Percentiles rank a stretch among this genome's conserved stretches.
phyloP scores from a whole-genome alignment of 306 rosid genomes.

The Vigna angularis region DNA sequence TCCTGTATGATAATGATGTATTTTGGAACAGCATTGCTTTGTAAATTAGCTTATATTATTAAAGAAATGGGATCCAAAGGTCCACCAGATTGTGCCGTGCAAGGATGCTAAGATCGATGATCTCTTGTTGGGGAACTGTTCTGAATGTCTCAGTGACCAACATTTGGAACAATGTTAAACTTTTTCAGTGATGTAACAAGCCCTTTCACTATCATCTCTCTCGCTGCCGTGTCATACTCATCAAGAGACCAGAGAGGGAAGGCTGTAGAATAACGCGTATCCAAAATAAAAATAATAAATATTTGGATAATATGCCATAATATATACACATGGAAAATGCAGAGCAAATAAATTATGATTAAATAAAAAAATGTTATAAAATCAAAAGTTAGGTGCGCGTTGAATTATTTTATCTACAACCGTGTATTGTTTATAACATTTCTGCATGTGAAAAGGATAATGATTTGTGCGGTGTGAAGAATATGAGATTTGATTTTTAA shows the following conservation, averaged over 20 bases:
- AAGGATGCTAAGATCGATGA: neutral
- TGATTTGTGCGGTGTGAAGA: neutral
- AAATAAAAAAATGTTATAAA: neutral
- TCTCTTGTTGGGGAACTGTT: neutral
- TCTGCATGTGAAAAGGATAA: neutral
- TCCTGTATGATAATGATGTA: neutral
- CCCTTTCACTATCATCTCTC: neutral
- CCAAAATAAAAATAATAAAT: neutral
- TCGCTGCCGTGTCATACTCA: neutral
- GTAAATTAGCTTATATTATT: slow-evolving; percentile 21
- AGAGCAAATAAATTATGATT: neutral
- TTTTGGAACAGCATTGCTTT: slow-evolving; percentile 9
- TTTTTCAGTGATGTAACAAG: neutral
- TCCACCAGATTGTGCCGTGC: slow-evolving; percentile 28
- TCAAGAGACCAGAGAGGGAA: neutral
- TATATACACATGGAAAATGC: neutral
- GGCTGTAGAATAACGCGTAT: neutral
- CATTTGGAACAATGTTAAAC: neutral
- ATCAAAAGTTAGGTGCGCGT: neutral
- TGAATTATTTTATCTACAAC: neutral
- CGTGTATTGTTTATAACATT: neutral
- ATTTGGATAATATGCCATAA: neutral
- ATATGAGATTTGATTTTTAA: neutral
- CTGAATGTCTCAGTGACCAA: neutral
- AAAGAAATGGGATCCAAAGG: slow-evolving; percentile 22